phyloP scores from a whole-genome alignment of 1,139 yeast genomes.

The Maudiozyma humilis region DNA sequence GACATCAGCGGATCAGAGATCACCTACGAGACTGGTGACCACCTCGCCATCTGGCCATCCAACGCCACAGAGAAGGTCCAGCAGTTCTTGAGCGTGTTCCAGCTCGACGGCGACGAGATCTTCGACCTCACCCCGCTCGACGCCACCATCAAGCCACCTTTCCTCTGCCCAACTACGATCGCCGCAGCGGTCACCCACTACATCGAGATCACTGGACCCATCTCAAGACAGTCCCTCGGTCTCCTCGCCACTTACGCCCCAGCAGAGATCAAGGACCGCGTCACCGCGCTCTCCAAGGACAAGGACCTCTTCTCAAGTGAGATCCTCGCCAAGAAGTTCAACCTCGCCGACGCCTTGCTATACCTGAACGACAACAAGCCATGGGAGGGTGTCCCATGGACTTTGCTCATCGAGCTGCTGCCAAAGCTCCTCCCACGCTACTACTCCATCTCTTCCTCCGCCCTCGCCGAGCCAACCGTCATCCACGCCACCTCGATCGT shows the following conservation, averaged over 20 bases:
- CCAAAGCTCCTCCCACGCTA: slow-evolving; percentile 88
- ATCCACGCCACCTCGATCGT: slow-evolving; percentile 89
- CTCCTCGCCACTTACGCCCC: slow-evolving; percentile 85
- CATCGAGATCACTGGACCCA: slow-evolving; percentile 85
- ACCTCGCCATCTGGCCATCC: slow-evolving; percentile 90
- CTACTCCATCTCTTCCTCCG: slow-evolving; percentile 91
- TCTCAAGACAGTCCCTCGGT: slow-evolving; percentile 78
- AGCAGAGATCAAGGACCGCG: slow-evolving; percentile 44
- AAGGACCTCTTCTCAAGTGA: slow-evolving; percentile 59
- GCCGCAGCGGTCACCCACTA: slow-evolving; percentile 82
- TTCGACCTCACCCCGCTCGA: slow-evolving; percentile 67
- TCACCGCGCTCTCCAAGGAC: slow-evolving; percentile 53
- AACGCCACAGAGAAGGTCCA: slow-evolving; percentile 70
- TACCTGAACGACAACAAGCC: slow-evolving; percentile 47
- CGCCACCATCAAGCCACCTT: slow-evolving; percentile 64
- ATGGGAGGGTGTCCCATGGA: slow-evolving; percentile 78
- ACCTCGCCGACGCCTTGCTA: slow-evolving; percentile 69
- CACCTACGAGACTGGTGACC: slow-evolving; percentile 91
- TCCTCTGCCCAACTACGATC: slow-evolving; percentile 87
- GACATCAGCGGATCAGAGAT: slow-evolving; percentile 69
- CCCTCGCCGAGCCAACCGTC: slow-evolving; percentile 63
- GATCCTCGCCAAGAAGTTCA: slow-evolving; percentile 53
- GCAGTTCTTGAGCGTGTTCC: slow-evolving; percentile 56
- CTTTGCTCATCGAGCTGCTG: slow-evolving; percentile 71
- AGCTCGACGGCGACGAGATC: slow-evolving; percentile 48